phyloP scores from a whole-genome alignment of 2,329 filamentous ascomycete species.

The Talaromyces albobiverticillius region DNA sequence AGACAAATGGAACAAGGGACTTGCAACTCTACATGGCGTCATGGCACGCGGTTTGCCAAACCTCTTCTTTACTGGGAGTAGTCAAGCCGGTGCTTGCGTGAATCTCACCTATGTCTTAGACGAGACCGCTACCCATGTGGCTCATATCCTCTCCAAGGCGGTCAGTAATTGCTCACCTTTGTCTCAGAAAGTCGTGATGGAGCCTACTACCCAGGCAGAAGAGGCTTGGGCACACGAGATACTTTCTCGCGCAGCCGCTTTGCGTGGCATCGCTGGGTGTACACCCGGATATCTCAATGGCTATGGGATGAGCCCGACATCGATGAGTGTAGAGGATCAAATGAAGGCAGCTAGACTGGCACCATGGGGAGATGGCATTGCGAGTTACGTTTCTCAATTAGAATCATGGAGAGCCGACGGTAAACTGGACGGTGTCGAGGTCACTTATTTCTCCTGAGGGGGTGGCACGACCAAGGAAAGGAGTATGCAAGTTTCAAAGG shows the following conservation, averaged over 20 bases:
- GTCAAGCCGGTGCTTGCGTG: constrained; percentile 40
- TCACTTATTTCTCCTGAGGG: no score
- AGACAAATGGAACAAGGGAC: constrained; percentile 46
- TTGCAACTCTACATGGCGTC: constrained; percentile 54
- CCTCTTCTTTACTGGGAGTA: constrained; percentile 47
- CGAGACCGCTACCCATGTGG: constrained; percentile 40
- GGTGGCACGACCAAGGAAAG: no score
- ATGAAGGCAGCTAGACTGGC: constrained; percentile 30
- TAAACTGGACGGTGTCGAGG: no score
- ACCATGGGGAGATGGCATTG: constrained; percentile 31
- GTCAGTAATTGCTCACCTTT: not conserved
- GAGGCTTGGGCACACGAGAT: constrained; percentile 47
- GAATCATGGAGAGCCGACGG: no score
- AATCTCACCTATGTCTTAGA: constrained; percentile 42
- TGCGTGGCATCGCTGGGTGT: constrained; percentile 46
- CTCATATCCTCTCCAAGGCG: constrained; percentile 43
- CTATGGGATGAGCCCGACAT: constrained; percentile 37
- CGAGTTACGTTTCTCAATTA: constrained; percentile 23
- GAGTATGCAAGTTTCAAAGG: no score
- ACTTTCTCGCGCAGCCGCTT: constrained; percentile 38
- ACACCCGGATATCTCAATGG: constrained; percentile 55
- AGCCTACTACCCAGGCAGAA: constrained; percentile 38
- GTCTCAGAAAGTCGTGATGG: constrained; percentile 10
- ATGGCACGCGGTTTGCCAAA: constrained; percentile 54
- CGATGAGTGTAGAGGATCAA: constrained; percentile 25